Base-by-base conservation (phyloP, 805 yeast genomes). In the Metschnikowia gruessii region DNA sequence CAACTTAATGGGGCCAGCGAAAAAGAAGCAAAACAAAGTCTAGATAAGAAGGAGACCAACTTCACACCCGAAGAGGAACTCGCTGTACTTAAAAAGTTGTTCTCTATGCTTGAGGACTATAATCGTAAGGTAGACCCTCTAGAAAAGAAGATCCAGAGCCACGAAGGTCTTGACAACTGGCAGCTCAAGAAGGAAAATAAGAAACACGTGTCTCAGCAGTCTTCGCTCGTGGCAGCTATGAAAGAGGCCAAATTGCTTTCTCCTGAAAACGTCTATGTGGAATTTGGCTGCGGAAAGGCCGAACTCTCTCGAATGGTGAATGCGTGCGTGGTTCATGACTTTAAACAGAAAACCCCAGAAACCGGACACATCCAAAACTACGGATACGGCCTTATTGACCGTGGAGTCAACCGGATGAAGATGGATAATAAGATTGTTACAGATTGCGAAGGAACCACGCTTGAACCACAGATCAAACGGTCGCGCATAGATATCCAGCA, bases 211-310 rank as follows among this genome's bases (percentile, higher is more conserved):
- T 60, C 75, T 3, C 97, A 90, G 61, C 97, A 90, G 62, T 76
- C 90, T 0, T 85, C 95, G 1, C 62, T 90, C 48, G 84, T 87
- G 13, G 89, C 87, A 1, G 85, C 85, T 51, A 62, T 90, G 56
- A 69, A 74, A 19, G 60, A 64, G 4, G 52, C 63, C 13, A 60
- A 60, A 0, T 58, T 83, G 7, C 65, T 84, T 32, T 61, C 64
- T 1, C 34, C 61, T 2, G 46, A 61, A 16, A 49, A 51, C 31
- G 65, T 72, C 42, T 79, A 80, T 59, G 61, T 85, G 24, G 97
- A 90, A 64, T 89, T 88, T 70, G 97, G 97, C 0, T 87, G 96
- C 62, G 97, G 97, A 0, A 78, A 91, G 52, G 96, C 87, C 1
- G 97, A 91, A 60, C 72, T 90, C 19, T 77, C 90, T 1, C 65